A percentile compares a stretch with the other conserved stretches of the same genome.
Conservation (phyloP, 2,329 filamentous ascomycete species). For the Pezicula radicicola region DNA sequence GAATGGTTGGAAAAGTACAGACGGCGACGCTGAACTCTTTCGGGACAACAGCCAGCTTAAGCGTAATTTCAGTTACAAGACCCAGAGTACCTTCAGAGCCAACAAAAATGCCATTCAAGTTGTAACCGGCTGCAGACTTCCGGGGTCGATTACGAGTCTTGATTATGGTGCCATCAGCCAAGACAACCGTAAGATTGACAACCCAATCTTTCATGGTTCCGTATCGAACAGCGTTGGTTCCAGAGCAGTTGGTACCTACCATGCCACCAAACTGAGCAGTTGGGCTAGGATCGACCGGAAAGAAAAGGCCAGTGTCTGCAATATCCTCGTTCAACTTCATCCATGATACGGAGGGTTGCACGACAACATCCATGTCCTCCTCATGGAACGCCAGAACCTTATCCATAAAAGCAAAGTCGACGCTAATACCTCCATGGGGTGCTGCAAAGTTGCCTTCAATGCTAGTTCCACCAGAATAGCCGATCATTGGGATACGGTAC, state of each 20-base stretch:
- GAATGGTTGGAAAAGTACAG: conserved; percentile 72
- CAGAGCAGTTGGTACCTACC: conserved; percentile 74
- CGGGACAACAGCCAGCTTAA: conserved; percentile 74
- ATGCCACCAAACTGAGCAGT: conserved; percentile 77
- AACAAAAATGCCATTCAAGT: conserved; percentile 74
- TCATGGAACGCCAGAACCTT: conserved; percentile 74
- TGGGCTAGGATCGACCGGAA: conserved; percentile 75
- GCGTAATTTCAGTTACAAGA: conserved; percentile 77
- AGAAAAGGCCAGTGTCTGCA: conserved; percentile 74
- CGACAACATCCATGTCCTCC: conserved; percentile 87
- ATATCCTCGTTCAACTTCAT: conserved; percentile 75
- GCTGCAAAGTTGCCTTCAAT: conserved; percentile 88
- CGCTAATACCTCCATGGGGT: conserved; percentile 78
- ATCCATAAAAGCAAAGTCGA: conserved; percentile 88
- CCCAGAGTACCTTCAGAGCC: conserved; percentile 80
- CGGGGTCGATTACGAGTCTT: conserved; percentile 72
- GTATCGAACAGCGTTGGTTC: conserved; percentile 77
- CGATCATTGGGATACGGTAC: conserved; percentile 74
- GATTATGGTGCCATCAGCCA: conserved; percentile 74
- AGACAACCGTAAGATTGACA: conserved; percentile 75
- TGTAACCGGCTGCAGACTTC: conserved; percentile 80
- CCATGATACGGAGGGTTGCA: conserved; percentile 86
- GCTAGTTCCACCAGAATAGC: conserved; percentile 74
- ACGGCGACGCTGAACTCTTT: conserved; percentile 74
- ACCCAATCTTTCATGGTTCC: conserved; percentile 90